A percentile compares a stretch with the other conserved stretches of the same genome.
Evolutionary conservation across 495 filamentous ascomycete genomes (phyloP).

Genomic region (Penicillium lividum): DNA sequence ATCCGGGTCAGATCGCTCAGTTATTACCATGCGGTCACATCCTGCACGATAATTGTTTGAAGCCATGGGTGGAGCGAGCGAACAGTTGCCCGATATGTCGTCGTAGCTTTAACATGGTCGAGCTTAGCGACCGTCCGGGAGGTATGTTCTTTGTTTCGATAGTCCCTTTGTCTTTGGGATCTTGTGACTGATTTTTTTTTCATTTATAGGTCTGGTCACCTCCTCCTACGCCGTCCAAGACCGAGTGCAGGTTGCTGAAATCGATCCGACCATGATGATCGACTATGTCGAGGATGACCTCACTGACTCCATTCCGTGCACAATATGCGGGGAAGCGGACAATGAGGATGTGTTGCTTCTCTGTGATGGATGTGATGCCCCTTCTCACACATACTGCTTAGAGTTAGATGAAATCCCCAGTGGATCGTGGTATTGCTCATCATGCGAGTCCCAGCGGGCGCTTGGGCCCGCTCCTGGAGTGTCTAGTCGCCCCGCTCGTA

Average conservation of each 20-base stretch:
- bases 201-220: constrained; percentile 63
- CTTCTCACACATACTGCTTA: constrained; percentile 84
- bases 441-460: constrained; percentile 61
- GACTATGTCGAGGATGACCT: constrained; percentile 72
- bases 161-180: not conserved
- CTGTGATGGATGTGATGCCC: constrained; percentile 83
- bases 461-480: constrained; percentile 38
- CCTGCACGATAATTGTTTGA: constrained; percentile 86
- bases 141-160: constrained; percentile 54
- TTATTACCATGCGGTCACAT: constrained; percentile 80
- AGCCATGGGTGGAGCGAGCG: constrained; percentile 90
- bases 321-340: constrained; percentile 74
- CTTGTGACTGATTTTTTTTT: constrained; percentile 1
- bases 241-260: constrained; percentile 84
- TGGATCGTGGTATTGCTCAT: constrained; percentile 82
- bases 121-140: constrained; percentile 73
- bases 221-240: constrained; percentile 86
- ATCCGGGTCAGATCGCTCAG: constrained; percentile 60
- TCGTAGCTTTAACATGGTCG: constrained; percentile 83
- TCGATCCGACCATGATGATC: constrained; percentile 77
- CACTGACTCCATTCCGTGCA: constrained; percentile 65
- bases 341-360: constrained; percentile 78
- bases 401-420: constrained; percentile 72
- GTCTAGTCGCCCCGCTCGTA: constrained; percentile 31
- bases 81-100: constrained; percentile 98